phyloP scores from a whole-genome alignment of 2,329 filamentous ascomycete genomes.

The Neobulgaria alba region DNA sequence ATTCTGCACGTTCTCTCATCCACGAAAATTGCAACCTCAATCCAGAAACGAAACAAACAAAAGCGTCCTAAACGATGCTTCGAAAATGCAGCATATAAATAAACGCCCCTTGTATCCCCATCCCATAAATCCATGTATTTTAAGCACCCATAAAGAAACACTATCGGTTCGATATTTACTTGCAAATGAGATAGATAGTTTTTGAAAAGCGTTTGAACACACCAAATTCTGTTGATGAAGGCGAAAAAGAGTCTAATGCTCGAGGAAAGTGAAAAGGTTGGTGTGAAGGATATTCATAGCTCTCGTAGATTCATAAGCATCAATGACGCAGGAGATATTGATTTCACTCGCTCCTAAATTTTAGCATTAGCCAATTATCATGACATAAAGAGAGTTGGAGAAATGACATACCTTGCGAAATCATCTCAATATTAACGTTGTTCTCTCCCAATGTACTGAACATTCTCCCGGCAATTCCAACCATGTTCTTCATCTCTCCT shows the following conservation, averaged over 20 bases:
- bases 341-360: constrained; percentile 85
- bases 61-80: too few relatives aligned
- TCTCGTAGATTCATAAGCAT: constrained; percentile 79
- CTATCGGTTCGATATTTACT: too few relatives aligned
- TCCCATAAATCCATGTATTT: too few relatives aligned
- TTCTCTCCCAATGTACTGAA: constrained; percentile 91
- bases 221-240: neutral
- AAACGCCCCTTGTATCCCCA: too few relatives aligned
- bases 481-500: constrained; percentile 96
- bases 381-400: neutral
- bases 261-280: constrained; percentile 91
- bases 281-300: constrained; percentile 96
- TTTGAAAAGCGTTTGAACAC: too few relatives aligned
- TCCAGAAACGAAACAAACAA: too few relatives aligned
- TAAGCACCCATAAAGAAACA: too few relatives aligned
- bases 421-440: constrained; percentile 98
- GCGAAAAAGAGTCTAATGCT: constrained; percentile 38
- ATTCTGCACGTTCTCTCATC: too few relatives aligned
- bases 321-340: constrained; percentile 97
- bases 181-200: too few relatives aligned
- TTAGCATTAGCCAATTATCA: constrained; percentile 7
- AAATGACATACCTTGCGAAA: constrained; percentile 69
- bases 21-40: too few relatives aligned
- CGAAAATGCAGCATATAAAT: too few relatives aligned
- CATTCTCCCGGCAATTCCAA: constrained; percentile 87